phyloP scores from a whole-genome alignment of 345 rosid genomes.

The Dovyalis caffra region DNA sequence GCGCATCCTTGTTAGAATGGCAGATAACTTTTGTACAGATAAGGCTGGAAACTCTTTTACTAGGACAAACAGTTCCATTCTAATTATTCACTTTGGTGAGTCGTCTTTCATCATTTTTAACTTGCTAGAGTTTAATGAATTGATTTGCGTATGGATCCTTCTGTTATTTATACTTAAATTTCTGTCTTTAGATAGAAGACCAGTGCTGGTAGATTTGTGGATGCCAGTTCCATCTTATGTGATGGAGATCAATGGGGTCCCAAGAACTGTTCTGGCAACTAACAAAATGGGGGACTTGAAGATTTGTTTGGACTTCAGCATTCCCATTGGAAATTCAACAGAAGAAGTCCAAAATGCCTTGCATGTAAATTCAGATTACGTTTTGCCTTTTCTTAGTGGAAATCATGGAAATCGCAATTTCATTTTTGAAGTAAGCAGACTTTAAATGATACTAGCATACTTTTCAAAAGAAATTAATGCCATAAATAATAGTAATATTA shows the following conservation, averaged over 20 bases:
- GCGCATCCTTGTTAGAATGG: constrained; percentile 38
- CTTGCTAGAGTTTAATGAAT: neutral
- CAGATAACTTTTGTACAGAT: constrained; percentile 41
- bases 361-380: constrained; percentile 31
- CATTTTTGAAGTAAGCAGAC: constrained; percentile 37
- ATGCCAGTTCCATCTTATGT: constrained; percentile 46
- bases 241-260: constrained; percentile 38
- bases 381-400: constrained; percentile 26
- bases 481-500: neutral
- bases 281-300: constrained; percentile 36
- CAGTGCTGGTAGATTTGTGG: constrained; percentile 48
- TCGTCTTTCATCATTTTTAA: neutral
- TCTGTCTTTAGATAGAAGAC: constrained; percentile 49
- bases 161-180: constrained; percentile 4
- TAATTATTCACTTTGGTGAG: constrained; percentile 48
- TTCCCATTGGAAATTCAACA: constrained; percentile 47
- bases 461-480: too few species aligned
- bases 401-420: constrained; percentile 43
- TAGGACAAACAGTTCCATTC: constrained; percentile 40
- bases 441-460: neutral
- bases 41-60: constrained; percentile 46
- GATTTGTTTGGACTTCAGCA: constrained; percentile 49
- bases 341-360: constrained; percentile 39
- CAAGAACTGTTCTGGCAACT: constrained; percentile 48
- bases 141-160: neutral